phyloP scores from a whole-genome alignment of 306 rosid genomes.

The Corylus avellana region DNA sequence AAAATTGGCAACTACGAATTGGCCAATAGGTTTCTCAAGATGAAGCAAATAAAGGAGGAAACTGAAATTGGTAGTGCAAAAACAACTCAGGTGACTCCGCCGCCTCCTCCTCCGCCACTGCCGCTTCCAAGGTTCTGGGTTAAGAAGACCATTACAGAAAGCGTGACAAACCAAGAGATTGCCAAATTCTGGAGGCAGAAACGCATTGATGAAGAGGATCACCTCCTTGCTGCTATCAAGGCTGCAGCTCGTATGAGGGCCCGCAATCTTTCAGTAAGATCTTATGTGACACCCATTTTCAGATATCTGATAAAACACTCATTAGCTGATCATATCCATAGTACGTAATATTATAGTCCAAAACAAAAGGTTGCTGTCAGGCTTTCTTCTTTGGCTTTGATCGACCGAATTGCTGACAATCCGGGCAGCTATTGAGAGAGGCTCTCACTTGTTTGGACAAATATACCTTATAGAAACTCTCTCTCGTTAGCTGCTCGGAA shows the following conservation, averaged over 20 bases:
- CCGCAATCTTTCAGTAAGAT: slow-evolving; percentile 58
- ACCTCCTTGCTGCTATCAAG: slow-evolving; percentile 78
- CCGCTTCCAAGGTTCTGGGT: slow-evolving; percentile 48
- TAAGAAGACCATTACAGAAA: slow-evolving; percentile 32
- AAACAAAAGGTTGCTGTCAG: neutral
- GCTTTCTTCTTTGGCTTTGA: neutral
- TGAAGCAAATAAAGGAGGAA: slow-evolving; percentile 31
- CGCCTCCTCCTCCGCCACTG: slow-evolving; percentile 46
- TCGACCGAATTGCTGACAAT: no score
- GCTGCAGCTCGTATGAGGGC: slow-evolving; percentile 76
- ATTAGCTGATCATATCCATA: neutral
- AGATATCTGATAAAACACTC: neutral
- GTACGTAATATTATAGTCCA: no score
- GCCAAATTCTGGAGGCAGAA: slow-evolving; percentile 79
- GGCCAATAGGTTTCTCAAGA: slow-evolving; percentile 1
- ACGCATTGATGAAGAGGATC: slow-evolving; percentile 64
- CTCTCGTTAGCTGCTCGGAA: no score
- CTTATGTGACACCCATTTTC: neutral
- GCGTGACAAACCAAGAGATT: slow-evolving; percentile 74
- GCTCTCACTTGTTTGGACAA: no score
- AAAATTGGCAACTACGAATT: neutral
- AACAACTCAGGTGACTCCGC: slow-evolving; percentile 21
- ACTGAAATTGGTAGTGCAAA: slow-evolving; percentile 23
- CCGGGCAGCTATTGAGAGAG: no score
- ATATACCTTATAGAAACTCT: no score